These are phyloP conservation scores for Paraglomus brasilianum DNA, from an alignment of 192 early-diverging fungal genomes.

Conservation along the genomic window DNA sequence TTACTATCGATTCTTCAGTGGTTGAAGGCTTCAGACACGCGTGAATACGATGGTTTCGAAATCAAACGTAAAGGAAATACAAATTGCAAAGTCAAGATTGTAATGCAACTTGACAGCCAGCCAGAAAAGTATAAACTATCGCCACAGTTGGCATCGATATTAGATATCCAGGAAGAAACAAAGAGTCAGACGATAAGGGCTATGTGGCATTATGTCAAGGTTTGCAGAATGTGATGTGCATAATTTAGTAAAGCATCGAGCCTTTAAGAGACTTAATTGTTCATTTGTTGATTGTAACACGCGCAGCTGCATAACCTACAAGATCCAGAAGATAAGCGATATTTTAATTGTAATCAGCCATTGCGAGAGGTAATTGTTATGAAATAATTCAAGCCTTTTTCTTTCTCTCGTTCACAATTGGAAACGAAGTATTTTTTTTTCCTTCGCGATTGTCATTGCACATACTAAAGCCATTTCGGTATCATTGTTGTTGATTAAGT, in stretches of 20 bases:
- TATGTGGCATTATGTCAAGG: constrained; percentile 96
- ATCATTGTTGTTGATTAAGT: constrained; percentile 36
- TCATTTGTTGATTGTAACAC: too few relatives aligned
- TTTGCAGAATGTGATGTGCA: constrained; percentile 31
- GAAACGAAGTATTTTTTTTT: neutral
- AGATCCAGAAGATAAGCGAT: constrained; percentile 83
- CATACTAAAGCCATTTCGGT: neutral
- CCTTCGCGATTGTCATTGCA: too few relatives aligned
- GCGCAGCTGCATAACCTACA: constrained; percentile 79
- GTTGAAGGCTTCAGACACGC: constrained; percentile 47
- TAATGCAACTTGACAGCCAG: constrained; percentile 74
- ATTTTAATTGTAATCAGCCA: constrained; percentile 80
- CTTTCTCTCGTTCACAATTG: neutral
- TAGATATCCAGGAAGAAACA: constrained; percentile 78
- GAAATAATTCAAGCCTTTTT: neutral
- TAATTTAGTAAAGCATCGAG: neutral
- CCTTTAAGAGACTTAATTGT: neutral
- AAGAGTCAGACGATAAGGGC: constrained; percentile 75
- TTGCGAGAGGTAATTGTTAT: constrained; percentile 57
- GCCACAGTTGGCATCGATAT: constrained; percentile 66
- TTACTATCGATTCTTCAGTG: constrained; percentile 40
- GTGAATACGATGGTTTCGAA: constrained; percentile 85
- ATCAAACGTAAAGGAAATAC: constrained; percentile 88
- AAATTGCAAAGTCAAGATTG: constrained; percentile 78
- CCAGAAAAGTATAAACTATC: constrained; percentile 83